phyloP scores from a whole-genome alignment of 805 yeast species.

The Cyberlindnera maritima region DNA sequence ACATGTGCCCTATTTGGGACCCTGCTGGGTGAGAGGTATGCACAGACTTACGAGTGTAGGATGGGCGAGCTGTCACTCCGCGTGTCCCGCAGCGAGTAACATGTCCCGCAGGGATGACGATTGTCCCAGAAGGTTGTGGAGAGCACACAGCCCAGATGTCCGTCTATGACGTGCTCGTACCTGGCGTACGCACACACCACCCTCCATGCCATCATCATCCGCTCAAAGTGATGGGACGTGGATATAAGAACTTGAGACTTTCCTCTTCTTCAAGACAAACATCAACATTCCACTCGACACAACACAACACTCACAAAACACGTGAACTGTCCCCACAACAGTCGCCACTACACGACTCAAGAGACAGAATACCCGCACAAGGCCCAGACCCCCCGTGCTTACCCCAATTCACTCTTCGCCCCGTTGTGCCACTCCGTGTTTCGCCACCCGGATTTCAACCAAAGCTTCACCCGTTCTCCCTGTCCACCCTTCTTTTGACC shows the following conservation, averaged over 20 bases:
- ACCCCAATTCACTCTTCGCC: not conserved
- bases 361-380: not conserved
- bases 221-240: slow-evolving; percentile 2
- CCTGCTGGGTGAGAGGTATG: too few species aligned
- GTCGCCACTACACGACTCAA: not conserved
- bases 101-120: slow-evolving; percentile 4
- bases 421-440: slow-evolving; percentile 1
- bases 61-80: not conserved
- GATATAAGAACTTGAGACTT: slow-evolving; percentile 2
- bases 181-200: slow-evolving; percentile 3
- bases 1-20: too few species aligned
- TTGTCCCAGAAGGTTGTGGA: slow-evolving; percentile 3
- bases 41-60: not conserved
- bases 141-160: not conserved
- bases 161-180: slow-evolving; percentile 11
- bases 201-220: slow-evolving; percentile 5
- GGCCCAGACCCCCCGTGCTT: not conserved
- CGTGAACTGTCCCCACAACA: not conserved
- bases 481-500: too few species aligned
- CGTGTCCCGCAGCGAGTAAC: not conserved
- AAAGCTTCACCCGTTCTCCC: not conserved
- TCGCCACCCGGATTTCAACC: not conserved
- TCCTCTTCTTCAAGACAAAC: not conserved
- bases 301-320: too few species aligned
- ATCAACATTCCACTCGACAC: too few species aligned